phyloP scores from a whole-genome alignment of 495 filamentous ascomycete genomes.

The Aspergillus asperescens region DNA sequence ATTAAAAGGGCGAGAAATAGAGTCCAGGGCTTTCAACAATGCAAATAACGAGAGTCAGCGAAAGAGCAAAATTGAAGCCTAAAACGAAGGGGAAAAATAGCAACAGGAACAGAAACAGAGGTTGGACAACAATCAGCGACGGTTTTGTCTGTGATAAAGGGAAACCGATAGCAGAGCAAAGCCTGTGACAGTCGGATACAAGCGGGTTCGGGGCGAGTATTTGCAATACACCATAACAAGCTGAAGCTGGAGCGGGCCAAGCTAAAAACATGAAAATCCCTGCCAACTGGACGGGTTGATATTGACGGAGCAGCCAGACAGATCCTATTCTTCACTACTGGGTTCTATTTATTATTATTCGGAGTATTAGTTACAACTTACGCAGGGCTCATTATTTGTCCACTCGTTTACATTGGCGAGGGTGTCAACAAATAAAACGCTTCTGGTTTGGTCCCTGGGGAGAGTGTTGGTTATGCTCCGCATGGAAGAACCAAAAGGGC shows the following conservation, averaged over 20 bases:
- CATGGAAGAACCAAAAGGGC: not conserved
- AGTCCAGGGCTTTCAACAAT: not conserved
- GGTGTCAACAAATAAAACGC: not conserved
- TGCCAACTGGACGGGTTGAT: too few relatives aligned
- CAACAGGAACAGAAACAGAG: conserved; percentile 11
- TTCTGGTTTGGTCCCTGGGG: not conserved
- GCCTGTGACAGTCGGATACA: not conserved
- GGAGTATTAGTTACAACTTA: too few relatives aligned
- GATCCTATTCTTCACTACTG: too few relatives aligned
- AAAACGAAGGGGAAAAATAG: conserved; percentile 4
- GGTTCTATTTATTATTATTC: too few relatives aligned
- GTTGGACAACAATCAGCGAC: conserved; percentile 8
- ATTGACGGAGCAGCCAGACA: too few relatives aligned
- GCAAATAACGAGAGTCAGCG: conserved; percentile 12
- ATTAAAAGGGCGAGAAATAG: conserved; percentile 2
- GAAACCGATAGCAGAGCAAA: conserved; percentile 1
- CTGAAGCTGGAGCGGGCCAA: too few relatives aligned
- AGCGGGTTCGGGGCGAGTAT: not conserved
- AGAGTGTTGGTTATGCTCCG: conserved; percentile 1
- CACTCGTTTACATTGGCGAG: not conserved
- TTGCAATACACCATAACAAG: not conserved
- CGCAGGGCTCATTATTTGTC: not conserved
- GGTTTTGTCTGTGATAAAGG: conserved; percentile 14
- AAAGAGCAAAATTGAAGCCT: conserved; percentile 19
- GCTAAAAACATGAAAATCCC: not conserved